phyloP scores from a whole-genome alignment of 805 yeast species.

The Yarrowia deformans region DNA sequence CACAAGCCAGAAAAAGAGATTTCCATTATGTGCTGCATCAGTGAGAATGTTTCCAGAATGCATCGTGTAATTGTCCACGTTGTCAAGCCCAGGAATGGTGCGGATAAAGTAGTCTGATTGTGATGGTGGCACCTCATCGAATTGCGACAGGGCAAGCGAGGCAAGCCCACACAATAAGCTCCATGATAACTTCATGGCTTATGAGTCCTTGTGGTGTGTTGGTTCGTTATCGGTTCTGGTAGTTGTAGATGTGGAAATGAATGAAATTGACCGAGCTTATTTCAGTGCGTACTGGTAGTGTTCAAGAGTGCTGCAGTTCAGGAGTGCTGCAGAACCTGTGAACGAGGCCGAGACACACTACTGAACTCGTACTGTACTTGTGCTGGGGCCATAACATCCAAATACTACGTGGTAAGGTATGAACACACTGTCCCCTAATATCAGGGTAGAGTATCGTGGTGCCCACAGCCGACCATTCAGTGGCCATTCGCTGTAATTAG shows the following conservation, averaged over 20 bases:
- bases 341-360: no score
- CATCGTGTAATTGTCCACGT: constrained; percentile 48
- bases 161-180: constrained; percentile 15
- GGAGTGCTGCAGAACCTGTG: no score
- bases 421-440: no score
- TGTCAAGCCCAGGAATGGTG: constrained; percentile 24
- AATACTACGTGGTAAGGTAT: no score
- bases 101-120: constrained; percentile 30
- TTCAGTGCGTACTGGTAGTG: background rate
- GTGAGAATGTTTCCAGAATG: constrained; percentile 62
- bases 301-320: background rate
- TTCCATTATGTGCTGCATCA: constrained; percentile 60
- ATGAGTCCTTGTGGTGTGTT: background rate
- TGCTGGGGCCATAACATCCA: no score
- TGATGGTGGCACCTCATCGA: constrained; percentile 17
- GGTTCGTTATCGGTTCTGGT: background rate
- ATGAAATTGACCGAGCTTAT: constrained; percentile 1
- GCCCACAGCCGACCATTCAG: no score
- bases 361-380: no score
- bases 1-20: constrained; percentile 82
- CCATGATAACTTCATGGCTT: constrained; percentile 17
- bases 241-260: background rate
- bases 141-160: constrained; percentile 4
- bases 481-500: no score
- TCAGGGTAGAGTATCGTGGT: no score